Base-by-base conservation (phyloP, 495 filamentous ascomycete genomes). In the Aspergillus asperescens region DNA sequence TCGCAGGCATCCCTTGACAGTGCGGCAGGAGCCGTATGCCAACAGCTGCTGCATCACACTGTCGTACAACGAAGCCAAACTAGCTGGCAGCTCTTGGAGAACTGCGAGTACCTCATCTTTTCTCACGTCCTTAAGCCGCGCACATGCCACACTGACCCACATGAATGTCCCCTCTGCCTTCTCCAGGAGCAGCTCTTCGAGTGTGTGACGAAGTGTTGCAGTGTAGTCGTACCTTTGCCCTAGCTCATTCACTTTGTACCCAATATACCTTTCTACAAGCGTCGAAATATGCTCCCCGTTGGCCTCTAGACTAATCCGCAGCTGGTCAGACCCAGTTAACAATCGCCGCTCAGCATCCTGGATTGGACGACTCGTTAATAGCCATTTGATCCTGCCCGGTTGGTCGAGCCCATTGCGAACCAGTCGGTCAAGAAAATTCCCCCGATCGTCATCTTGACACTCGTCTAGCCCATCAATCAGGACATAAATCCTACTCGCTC, bases 111-210 rank as follows among this genome's bases (percentile, higher is more conserved):
- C 58, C 1, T 57, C 47, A 8, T 42, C 49, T 29, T 12, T 20
- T 25, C 27, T 20, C 48, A 45, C 15, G 35, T 24, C 23, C 27
- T 60, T 38, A 2, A 57, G 51, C 12, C 52, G 38, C 29, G 62
- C 22, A 35, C 49, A 60, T 15, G 65, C 67, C 31, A 70, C 27
- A 43, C 55, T 54, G 4, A 67, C 67, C 65, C 64, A 71, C 1
- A 71, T 48, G 46, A 65, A 71, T 3, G 59, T 71, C n/a, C 62
- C 58, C 24, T 60, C 65, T 19, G 62, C 52, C 44, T 60, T 71
- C 13, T 45, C 5, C 4, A 27, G n/a, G 10, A 73, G 38, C 35
- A 56, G 35, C 32, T 7, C 64, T 50, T 34, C 27, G 5, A 32
- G 28, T 56, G 51, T 34, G 37, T 58, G 5, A 4, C 7, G 3